Base-by-base conservation (phyloP, 1,284 basidiomycete genomes). In the Uromyces viciae-fabae region DNA sequence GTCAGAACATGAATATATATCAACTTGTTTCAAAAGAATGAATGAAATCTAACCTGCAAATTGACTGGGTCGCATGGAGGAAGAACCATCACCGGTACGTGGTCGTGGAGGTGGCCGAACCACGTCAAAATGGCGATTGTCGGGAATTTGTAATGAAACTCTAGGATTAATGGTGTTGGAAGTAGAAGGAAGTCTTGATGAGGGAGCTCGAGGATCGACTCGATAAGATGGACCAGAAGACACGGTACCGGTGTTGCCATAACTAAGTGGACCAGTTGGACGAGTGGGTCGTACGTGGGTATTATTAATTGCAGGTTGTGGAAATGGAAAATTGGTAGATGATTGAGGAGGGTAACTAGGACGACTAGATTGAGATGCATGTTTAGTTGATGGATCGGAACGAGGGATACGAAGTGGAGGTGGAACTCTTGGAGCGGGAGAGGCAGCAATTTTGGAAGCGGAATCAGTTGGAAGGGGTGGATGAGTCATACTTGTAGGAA, bases 391-490 rank as follows among this genome's bases (percentile, higher is more conserved):
- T 9, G 58, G 62, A 46, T 75, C 49, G 43, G 7, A 56, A 33
- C 72, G 79, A 25, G 71, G 49, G 17, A 81, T 54, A 40, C 79
- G 43, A 33, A 81, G 56, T 22, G 68, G 68, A 1, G 64, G 69
- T 14, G 72, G 79, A 3, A 25, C 60, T 28, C 68, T 17, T 9
- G 38, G 25, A 7, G 76, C 40, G 14, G 42, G 25, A 14, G 77
- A 69, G 11, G 72, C 58, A 31, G 43, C 60, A 22, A 64, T 54
- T 19, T 62, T 75, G 25, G 42, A 33, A 38, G 60, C 43, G 25
- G 58, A 64, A 56, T 75, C 72, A n/a, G 19, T 56, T 0, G 79
- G 79, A 22, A 81, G 72, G n/a, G 79, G 79, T 17, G 79, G 79
- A 52, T 80, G 69, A 42, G 54, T 42, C 14, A 9, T 52, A 36